Conservation (phyloP, 257 asterid species). For the Capsicum baccatum region DNA sequence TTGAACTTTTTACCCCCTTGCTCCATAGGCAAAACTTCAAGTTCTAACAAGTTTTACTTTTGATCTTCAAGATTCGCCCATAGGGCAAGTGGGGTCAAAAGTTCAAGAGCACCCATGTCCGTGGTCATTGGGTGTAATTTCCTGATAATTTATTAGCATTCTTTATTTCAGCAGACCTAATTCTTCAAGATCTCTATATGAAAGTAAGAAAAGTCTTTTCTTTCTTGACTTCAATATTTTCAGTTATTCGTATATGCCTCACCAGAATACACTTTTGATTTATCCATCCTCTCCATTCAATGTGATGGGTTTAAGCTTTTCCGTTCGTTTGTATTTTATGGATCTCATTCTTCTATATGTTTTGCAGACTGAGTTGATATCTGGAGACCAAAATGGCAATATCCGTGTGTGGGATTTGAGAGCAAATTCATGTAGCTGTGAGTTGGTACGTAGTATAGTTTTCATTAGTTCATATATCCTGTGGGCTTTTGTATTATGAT, state of each 20-base stretch:
- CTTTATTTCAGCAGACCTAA: background rate
- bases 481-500: background rate
- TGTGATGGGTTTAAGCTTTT: conserved; percentile 25
- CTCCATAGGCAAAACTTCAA: background rate
- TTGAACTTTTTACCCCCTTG: background rate
- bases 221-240: conserved; percentile 8
- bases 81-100: background rate
- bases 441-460: conserved; percentile 59
- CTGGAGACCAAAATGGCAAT: conserved; percentile 98
- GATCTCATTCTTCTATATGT: conserved; percentile 19
- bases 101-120: background rate
- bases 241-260: conserved; percentile 5
- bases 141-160: background rate
- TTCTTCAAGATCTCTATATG: background rate
- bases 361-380: conserved; percentile 88
- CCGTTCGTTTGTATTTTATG: background rate
- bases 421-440: conserved; percentile 99
- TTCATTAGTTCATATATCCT: background rate
- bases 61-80: background rate
- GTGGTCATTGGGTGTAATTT: background rate
- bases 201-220: background rate
- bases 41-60: conserved; percentile 7
- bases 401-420: conserved; percentile 99
- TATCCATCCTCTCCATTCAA: background rate
- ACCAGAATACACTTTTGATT: background rate